Conservation (phyloP, 2,329 filamentous ascomycete species). For the Nigrograna mackinnonii region DNA sequence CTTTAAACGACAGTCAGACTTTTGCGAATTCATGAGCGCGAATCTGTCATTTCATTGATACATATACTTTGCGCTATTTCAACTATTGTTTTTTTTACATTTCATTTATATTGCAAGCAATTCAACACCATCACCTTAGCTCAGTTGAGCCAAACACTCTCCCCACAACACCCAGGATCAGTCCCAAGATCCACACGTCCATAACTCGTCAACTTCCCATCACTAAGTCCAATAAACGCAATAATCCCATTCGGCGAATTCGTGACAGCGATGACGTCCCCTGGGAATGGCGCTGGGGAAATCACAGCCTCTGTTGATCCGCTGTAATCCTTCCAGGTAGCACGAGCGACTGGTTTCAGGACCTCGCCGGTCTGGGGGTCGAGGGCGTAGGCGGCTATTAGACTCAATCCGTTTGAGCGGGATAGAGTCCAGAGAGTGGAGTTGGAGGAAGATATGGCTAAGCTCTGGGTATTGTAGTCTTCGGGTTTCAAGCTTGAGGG, state of each 20-base stretch:
- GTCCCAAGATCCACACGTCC: background rate
- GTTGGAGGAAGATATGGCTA: conserved; percentile 21
- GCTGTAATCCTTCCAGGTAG: conserved; percentile 16
- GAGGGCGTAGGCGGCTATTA: conserved; percentile 20
- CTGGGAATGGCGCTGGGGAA: conserved; percentile 16
- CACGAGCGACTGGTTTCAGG: conserved; percentile 15
- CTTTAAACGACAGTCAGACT: no score
- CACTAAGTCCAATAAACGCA: conserved; percentile 18
- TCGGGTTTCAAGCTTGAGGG: background rate
- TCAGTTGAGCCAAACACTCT: conserved; percentile 13
- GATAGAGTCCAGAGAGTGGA: conserved; percentile 23
- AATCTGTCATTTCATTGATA: no score
- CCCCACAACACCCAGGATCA: conserved; percentile 8
- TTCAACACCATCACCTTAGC: no score
- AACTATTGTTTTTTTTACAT: no score
- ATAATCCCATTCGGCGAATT: conserved; percentile 20
- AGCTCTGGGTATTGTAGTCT: conserved; percentile 14
- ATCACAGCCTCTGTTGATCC: conserved; percentile 1
- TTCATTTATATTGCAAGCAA: no score
- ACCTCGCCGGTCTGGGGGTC: conserved; percentile 20
- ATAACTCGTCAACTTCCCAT: conserved; percentile 1
- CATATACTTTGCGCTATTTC: no score
- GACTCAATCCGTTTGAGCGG: conserved; percentile 13
- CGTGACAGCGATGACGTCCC: conserved; percentile 19
- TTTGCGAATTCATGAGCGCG: no score